phyloP scores from a whole-genome alignment of 306 rosid species.

The Delonix regia region DNA sequence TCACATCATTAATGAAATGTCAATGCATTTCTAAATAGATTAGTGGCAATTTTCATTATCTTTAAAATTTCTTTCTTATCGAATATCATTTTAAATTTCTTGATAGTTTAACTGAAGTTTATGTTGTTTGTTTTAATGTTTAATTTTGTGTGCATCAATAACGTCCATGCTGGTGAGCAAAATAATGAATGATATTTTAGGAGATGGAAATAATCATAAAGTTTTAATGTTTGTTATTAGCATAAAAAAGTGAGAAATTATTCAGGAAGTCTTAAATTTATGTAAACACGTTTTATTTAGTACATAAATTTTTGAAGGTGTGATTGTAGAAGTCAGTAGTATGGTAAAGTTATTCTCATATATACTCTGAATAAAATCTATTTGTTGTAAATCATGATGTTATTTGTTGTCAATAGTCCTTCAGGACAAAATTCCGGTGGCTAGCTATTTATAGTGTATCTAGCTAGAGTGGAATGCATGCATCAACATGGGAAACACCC shows the following conservation, averaged over 20 bases:
- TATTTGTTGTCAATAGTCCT: neutral
- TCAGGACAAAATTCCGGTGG: neutral
- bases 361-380: neutral
- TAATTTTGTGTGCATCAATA: neutral
- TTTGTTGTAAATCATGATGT: neutral
- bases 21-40: conserved; percentile 18
- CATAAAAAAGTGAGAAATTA: neutral
- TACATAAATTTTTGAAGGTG: neutral
- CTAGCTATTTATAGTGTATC: neutral
- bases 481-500: neutral
- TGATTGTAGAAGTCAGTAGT: neutral
- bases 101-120: neutral
- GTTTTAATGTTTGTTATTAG: neutral
- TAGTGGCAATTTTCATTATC: neutral
- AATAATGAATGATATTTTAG: neutral
- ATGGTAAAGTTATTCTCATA: neutral
- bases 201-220: neutral
- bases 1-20: conserved; percentile 17
- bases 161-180: neutral
- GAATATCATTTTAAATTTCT: neutral
- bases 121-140: neutral
- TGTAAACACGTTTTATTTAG: neutral
- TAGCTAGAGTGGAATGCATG: neutral
- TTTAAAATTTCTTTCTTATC: neutral
- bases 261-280: neutral